Evolutionary conservation across 2,329 filamentous ascomycete species (phyloP).

Genomic region (Myriosclerotinia duriaeana): DNA sequence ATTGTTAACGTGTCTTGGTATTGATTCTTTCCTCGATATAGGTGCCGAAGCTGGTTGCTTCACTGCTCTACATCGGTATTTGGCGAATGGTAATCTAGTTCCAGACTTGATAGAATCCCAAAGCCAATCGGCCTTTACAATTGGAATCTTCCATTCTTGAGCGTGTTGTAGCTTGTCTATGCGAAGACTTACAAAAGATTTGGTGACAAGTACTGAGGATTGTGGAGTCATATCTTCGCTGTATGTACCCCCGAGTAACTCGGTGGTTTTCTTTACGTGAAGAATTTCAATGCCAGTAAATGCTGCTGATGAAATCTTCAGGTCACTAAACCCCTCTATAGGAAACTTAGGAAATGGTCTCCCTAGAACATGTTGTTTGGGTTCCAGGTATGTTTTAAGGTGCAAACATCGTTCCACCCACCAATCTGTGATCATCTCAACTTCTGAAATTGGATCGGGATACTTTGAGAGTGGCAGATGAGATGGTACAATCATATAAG

Average conservation of each 20-base stretch:
- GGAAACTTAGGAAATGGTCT: constrained; percentile 72
- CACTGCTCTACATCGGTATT: constrained; percentile 45
- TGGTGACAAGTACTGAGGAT: constrained; percentile 71
- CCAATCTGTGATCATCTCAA: constrained; percentile 74
- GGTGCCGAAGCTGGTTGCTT: constrained; percentile 33
- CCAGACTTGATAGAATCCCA: constrained; percentile 72
- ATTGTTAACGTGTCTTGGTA: constrained; percentile 1
- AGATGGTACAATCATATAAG: constrained; percentile 48
- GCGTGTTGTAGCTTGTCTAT: constrained; percentile 80
- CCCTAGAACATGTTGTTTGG: constrained; percentile 69
- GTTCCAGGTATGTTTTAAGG: constrained; percentile 68
- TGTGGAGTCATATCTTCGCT: constrained; percentile 71
- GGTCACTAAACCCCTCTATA: constrained; percentile 64
- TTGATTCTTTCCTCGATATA: constrained; percentile 20
- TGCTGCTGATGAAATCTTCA: constrained; percentile 76
- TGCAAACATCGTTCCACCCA: constrained; percentile 90
- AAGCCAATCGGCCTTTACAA: constrained; percentile 81
- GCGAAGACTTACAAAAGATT: constrained; percentile 50
- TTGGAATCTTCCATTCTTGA: constrained; percentile 70
- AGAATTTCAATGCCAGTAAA: constrained; percentile 83
- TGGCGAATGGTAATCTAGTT: constrained; percentile 48
- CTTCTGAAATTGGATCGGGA: constrained; percentile 41
- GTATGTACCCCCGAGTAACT: constrained; percentile 76
- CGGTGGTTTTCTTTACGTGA: constrained; percentile 76
- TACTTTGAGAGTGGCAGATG: constrained; percentile 39